Conservation (phyloP, 305 asterid species). For the Solanum chacoense region DNA sequence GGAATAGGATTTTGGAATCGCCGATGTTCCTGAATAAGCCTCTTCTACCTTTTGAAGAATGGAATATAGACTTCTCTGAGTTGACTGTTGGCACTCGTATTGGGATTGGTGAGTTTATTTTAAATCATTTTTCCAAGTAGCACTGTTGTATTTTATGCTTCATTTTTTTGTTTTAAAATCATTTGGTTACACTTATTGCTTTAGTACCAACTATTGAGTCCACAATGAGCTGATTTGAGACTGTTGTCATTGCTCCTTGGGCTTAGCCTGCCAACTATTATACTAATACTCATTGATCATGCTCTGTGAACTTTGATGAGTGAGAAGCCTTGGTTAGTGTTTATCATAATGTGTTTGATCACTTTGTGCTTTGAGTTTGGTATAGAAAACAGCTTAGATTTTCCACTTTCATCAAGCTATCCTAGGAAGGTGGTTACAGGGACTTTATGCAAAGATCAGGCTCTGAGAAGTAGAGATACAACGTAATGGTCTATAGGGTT, state of each 20-base stretch:
- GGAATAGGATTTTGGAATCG: constrained; percentile 78
- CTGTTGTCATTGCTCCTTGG: background rate
- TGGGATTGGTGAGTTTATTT: constrained; percentile 73
- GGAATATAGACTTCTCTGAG: constrained; percentile 95
- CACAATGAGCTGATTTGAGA: background rate
- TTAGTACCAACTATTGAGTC: background rate
- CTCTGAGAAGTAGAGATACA: background rate
- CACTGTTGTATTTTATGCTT: background rate
- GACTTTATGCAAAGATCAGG: background rate
- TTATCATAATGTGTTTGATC: background rate
- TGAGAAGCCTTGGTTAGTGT: background rate
- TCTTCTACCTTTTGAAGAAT: constrained; percentile 84
- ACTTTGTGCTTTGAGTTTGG: background rate
- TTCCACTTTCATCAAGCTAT: background rate
- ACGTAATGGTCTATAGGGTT: background rate
- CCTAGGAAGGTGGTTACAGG: background rate
- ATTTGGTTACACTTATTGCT: background rate
- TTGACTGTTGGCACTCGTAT: constrained; percentile 87
- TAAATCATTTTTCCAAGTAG: background rate
- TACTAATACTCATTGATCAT: background rate
- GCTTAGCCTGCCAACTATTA: background rate
- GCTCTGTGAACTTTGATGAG: background rate
- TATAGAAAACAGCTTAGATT: background rate
- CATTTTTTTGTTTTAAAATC: background rate
- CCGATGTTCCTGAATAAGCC: constrained; percentile 80